A percentile compares a stretch with the other conserved stretches of the same genome.
These are phyloP conservation scores for Phytophthora fragariaefolia DNA, from an alignment of 352 stramenopile species.

Conservation along the genomic window DNA sequence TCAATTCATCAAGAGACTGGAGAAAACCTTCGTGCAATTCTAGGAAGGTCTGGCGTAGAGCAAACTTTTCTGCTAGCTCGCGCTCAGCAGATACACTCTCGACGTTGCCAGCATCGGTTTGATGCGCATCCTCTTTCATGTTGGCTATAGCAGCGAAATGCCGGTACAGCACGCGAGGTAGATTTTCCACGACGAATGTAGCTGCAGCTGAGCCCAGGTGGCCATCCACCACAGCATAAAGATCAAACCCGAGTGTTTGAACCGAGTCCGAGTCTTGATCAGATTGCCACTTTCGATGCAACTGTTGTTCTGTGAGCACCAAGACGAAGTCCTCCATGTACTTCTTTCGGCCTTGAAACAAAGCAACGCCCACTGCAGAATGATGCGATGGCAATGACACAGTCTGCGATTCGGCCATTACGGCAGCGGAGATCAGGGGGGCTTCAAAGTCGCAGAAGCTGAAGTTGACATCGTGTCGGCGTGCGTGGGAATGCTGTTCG, in stretches of 20 bases:
- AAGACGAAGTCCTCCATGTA: conserved; percentile 94
- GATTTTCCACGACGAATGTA: conserved; percentile 71
- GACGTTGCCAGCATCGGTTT: neutral
- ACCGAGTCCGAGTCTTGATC: neutral
- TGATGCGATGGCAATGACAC: conserved; percentile 5
- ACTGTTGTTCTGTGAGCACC: conserved; percentile 37
- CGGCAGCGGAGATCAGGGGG: conserved; percentile 23
- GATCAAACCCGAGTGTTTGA: conserved; percentile 59
- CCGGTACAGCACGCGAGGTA: conserved; percentile 40
- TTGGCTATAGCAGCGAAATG: conserved; percentile 42
- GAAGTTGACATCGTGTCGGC: conserved; percentile 47
- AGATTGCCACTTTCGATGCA: conserved; percentile 14
- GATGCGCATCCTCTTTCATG: conserved; percentile 1
- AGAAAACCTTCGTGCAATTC: conserved; percentile 73
- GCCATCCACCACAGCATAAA: conserved; percentile 96
- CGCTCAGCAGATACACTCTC: conserved; percentile 24
- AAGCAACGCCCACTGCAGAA: conserved; percentile 44
- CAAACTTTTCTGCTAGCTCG: conserved; percentile 55
- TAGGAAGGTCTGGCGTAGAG: conserved; percentile 76
- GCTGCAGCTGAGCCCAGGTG: conserved; percentile 92
- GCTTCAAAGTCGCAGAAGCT: conserved; percentile 72
- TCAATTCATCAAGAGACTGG: conserved; percentile 28
- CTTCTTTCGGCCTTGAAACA: conserved; percentile 92
- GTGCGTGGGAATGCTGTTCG: conserved; percentile 60
- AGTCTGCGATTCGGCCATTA: conserved; percentile 30